Conservation (phyloP, 257 asterid species). For the Solanum habrochaites region DNA sequence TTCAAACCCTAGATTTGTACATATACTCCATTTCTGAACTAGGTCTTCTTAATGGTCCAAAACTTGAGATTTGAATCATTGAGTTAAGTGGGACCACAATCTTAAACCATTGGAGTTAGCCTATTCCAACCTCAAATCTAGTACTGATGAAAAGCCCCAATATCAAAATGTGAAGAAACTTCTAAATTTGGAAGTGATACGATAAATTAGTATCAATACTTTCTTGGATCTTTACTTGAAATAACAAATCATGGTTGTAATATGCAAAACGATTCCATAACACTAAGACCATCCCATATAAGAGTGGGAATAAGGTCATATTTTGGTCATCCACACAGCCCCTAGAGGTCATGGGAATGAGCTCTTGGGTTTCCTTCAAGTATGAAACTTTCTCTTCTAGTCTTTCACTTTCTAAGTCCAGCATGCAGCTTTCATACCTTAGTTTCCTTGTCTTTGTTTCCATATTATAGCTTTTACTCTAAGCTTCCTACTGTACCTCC, state of each 20-base stretch:
- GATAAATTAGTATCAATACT: not conserved
- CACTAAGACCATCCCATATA: not conserved
- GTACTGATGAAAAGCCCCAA: not conserved
- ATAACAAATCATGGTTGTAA: not conserved
- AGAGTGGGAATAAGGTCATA: not conserved
- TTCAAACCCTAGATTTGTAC: not conserved
- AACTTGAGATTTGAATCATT: not conserved
- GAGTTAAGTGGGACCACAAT: not conserved
- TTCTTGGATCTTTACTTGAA: not conserved
- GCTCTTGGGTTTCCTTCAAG: not conserved
- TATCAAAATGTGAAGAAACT: not conserved
- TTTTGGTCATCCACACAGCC: not conserved
- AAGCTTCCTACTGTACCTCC: not conserved
- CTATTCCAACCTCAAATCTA: not conserved
- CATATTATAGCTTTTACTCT: not conserved
- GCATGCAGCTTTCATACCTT: not conserved
- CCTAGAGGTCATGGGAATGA: not conserved
- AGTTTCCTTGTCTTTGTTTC: not conserved
- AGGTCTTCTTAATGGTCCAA: not conserved
- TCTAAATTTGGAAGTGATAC: not conserved
- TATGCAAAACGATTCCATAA: not conserved
- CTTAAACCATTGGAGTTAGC: not conserved
- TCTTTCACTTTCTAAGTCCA: not conserved
- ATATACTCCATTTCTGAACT: not conserved
- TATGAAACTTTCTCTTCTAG: not conserved